Conservation (phyloP, 2,329 filamentous ascomycete genomes). For the Mariannaea sp. region DNA sequence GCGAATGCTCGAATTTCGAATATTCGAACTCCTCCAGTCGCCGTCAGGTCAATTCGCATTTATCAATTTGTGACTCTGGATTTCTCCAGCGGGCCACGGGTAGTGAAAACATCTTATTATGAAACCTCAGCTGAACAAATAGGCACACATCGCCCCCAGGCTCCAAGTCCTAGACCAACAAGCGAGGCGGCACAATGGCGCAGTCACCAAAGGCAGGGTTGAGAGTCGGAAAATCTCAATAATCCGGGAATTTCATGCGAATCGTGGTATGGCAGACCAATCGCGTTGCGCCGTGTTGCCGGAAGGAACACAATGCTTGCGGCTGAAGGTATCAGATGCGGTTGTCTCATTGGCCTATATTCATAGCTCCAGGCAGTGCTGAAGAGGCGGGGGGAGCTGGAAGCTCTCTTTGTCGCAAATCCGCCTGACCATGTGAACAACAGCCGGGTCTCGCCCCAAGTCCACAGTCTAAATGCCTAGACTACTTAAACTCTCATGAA, state of each 20-base stretch:
- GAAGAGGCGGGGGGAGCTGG: slow-evolving; percentile 3
- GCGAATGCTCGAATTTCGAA: slow-evolving; percentile 5
- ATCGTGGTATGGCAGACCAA: slow-evolving; percentile 1
- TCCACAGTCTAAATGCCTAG: not conserved
- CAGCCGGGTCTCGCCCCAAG: not conserved
- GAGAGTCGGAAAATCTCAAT: not conserved
- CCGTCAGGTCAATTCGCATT: slow-evolving; percentile 1
- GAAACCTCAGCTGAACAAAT: slow-evolving; percentile 9
- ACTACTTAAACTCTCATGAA: not conserved
- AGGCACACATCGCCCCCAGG: too few species aligned
- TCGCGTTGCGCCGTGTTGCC: slow-evolving; percentile 4
- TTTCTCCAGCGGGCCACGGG: too few species aligned
- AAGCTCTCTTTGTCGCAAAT: not conserved
- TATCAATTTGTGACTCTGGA: not conserved
- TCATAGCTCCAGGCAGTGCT: slow-evolving; percentile 19
- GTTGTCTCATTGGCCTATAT: slow-evolving; percentile 22
- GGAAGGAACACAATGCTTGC: slow-evolving; percentile 11
- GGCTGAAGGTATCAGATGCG: slow-evolving; percentile 10
- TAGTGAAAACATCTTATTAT: slow-evolving; percentile 12
- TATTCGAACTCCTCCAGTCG: not conserved
- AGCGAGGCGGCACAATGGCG: not conserved
- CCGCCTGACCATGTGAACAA: not conserved
- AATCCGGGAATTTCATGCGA: not conserved
- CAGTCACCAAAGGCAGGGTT: not conserved
- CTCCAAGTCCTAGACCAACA: slow-evolving; percentile 8